Evolutionary conservation across 2,329 filamentous ascomycete species (phyloP), one percentile per base, ranked within the genome.

Genomic region (Penicillium sp.): DNA sequence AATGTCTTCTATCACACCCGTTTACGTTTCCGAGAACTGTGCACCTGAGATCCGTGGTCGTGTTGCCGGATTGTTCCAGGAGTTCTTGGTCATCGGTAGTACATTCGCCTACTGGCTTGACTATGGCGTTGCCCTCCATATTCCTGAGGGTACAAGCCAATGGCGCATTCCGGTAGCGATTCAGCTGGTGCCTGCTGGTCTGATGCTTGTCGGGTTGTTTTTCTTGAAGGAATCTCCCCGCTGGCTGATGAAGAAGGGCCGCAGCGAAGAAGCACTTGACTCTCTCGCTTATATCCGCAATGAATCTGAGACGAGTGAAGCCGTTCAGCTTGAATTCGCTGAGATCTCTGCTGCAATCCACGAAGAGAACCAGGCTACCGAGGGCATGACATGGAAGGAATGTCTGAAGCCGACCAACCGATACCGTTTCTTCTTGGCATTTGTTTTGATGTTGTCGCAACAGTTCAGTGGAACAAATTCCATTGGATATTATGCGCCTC

Each of bases 221-320:
- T 81, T 81, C 66, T 72, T 81, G 43, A 80, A 79, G 49, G 80
- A 82, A 54, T 79, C 75, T 2, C 79, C 81, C 1, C 76, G 80
- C 16, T 83, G 79, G 79, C 72, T 82, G n/a, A 76, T 80, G n/a
- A 77, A 79, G 60, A 78, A 81, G 68, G 77, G 77, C 50, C 73
- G 75, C 3, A 66, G 76, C 16, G 67, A 75, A 4, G 76, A 79
- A 18, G 80, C 80, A 1, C 71, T 70, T 8, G 54, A 60, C 10
- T 69, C 71, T 0, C 63, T 76, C 1, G 66, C 70, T 9, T 72
- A 73, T 52, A 73, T 75, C 49, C 69, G 71, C 4, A 71, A 69
- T 53, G 69, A 71, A 46, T 31, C 63, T 1, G 43, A 56, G 8
- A 55, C 60, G 32, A 67, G 61, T 41, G 67, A 67, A 9, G 62